Evolutionary conservation across 1,284 basidiomycete species (phyloP), one percentile per base, ranked within the genome.

Genomic region (Peniophora sp.): DNA sequence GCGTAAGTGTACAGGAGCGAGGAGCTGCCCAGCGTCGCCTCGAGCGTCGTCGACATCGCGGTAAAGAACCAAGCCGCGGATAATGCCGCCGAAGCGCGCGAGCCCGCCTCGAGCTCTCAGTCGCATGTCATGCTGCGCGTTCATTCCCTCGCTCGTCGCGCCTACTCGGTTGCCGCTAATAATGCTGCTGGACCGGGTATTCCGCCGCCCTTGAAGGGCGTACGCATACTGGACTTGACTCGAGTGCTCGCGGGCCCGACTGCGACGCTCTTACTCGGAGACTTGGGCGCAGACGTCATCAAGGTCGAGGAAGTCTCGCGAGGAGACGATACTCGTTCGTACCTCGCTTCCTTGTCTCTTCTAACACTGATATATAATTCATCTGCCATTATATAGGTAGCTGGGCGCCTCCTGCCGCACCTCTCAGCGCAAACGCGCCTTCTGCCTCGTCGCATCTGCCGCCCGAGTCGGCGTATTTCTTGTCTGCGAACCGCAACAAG

Each of bases 391-490:
- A 5, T 32, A 20, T 52, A 90, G 88, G 88, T 58, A 78, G 83
- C 45, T 95, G 88, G 92, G 69, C 72, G 47, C 91, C 92, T 2
- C 91, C 92, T 2, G 78, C 80, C 6, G 89, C 91, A 2, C 83
- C 87, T 20, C 60, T 81, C 17, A 61, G 71, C 3, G 60, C 72
- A 6, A 66, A 71, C 34, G 74, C 76, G 34, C 79, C 81, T 1
- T 56, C 64, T 22, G 77, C 76, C 52, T 67, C 83, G 1, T 65
- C 75, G 6, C 81, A 92, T 61, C 74, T 93, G 0, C 92, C 93
- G 3, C 81, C 92, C 9, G 94, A 97, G 65, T 91, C 90, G 2
- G 92, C 95, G 0, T 98, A 98, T 67, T 98, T 97, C 63, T 77
- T 98, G 14, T 79, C 85, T 2, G 84, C 81, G 1, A 98, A 98